These are phyloP conservation scores for Carex littledalei DNA, from an alignment of 176 grass and related monocot species.

Conservation along the genomic window DNA sequence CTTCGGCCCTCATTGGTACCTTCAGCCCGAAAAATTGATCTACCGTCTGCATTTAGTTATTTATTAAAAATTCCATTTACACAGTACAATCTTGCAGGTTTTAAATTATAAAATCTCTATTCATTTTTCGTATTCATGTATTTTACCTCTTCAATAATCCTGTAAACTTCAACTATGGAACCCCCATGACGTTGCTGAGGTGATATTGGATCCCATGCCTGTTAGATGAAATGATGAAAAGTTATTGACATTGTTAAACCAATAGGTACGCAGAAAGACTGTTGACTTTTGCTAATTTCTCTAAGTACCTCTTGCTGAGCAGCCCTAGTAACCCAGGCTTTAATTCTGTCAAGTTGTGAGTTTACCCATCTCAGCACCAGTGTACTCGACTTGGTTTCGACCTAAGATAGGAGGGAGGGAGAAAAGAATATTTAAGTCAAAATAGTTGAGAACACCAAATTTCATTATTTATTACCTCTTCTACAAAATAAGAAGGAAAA, in stretches of 20 bases:
- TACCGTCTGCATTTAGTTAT: slow-evolving; percentile 60
- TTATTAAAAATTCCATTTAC: background rate
- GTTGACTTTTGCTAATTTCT: slow-evolving; percentile 1
- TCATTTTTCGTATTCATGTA: background rate
- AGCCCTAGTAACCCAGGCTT: slow-evolving; percentile 82
- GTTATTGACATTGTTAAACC: slow-evolving; percentile 8
- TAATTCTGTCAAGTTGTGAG: slow-evolving; percentile 87
- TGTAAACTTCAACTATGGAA: slow-evolving; percentile 97
- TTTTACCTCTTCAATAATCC: slow-evolving; percentile 95
- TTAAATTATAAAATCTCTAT: background rate
- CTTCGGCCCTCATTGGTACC: slow-evolving; percentile 77
- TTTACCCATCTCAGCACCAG: slow-evolving; percentile 92
- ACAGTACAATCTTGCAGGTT: background rate
- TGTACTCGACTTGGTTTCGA: slow-evolving; percentile 83
- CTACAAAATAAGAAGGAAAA: slow-evolving; percentile 5
- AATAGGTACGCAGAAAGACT: background rate
- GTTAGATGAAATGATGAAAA: slow-evolving; percentile 26
- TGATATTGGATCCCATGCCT: slow-evolving; percentile 98
- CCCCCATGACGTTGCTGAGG: slow-evolving; percentile 84
- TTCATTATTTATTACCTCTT: background rate
- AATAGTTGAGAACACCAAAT: slow-evolving; percentile 14
- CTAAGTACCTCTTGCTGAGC: slow-evolving; percentile 75
- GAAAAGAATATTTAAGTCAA: slow-evolving; percentile 8
- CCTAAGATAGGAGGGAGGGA: slow-evolving; percentile 35
- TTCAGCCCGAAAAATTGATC: slow-evolving; percentile 96